Evolutionary conservation across 1,284 basidiomycete genomes (phyloP).

Genomic region (Malassezia sp.): DNA sequence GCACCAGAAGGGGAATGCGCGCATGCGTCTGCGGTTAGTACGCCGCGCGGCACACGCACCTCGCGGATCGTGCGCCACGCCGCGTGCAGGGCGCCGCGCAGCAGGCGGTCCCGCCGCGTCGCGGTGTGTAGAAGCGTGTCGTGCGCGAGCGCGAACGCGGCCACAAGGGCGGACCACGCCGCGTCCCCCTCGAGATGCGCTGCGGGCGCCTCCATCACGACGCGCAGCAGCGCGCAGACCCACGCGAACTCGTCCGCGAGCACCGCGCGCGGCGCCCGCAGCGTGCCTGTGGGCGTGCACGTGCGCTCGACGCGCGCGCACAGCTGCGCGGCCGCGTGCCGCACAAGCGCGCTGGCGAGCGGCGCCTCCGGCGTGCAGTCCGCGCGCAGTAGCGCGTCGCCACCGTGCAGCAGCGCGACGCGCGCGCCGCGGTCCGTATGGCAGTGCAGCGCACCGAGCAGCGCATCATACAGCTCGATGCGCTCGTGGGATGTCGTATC

Average conservation of each 20-base stretch:
- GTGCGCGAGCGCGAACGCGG: conserved; percentile 24
- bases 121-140: conserved; percentile 20
- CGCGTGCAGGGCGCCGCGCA: not conserved
- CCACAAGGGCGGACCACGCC: conserved; percentile 20
- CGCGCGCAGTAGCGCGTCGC: conserved; percentile 56
- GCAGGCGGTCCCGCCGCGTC: not conserved
- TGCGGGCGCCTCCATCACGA: conserved; percentile 41
- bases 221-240: conserved; percentile 56
- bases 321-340: conserved; percentile 62
- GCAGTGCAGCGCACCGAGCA: conserved; percentile 63
- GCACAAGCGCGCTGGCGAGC: conserved; percentile 51
- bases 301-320: conserved; percentile 54
- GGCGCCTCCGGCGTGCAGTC: conserved; percentile 48
- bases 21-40: conserved; percentile 9
- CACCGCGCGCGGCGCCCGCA: conserved; percentile 47
- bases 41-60: conserved; percentile 1
- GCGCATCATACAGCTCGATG: conserved; percentile 60
- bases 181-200: conserved; percentile 6
- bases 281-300: conserved; percentile 20
- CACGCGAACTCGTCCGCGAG: conserved; percentile 64
- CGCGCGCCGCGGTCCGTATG: conserved; percentile 64
- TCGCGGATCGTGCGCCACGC: conserved; percentile 9
- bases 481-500: conserved; percentile 55
- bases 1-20: conserved; percentile 22
- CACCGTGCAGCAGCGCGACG: conserved; percentile 59